A percentile compares a stretch with the other conserved stretches of the same genome.
These are phyloP conservation scores for Calycina marina DNA, from an alignment of 2,329 filamentous ascomycete species.

Conservation along the genomic window DNA sequence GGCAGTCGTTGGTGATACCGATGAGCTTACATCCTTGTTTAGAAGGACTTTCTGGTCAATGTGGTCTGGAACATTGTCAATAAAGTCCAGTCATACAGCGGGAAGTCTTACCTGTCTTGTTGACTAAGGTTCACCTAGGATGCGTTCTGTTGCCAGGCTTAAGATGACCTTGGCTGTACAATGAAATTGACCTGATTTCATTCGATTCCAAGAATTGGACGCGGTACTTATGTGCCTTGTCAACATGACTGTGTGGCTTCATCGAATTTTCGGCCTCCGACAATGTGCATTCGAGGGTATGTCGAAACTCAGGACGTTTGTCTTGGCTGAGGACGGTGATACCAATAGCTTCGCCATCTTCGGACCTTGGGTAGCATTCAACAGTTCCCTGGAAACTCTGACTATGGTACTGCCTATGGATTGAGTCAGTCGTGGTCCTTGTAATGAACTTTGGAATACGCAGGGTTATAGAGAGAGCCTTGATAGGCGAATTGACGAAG, in stretches of 20 bases:
- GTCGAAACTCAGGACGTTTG: slow-evolving; percentile 7
- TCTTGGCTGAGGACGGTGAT: slow-evolving; percentile 9
- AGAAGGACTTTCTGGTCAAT: too few relatives aligned
- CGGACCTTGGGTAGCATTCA: slow-evolving; percentile 6
- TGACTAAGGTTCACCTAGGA: slow-evolving; percentile 12
- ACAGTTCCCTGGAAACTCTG: slow-evolving; percentile 6
- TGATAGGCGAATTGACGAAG: slow-evolving; percentile 6
- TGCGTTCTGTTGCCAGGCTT: slow-evolving; percentile 2
- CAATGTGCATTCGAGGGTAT: slow-evolving; percentile 8
- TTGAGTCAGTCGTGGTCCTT: neutral
- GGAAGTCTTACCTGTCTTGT: slow-evolving; percentile 8
- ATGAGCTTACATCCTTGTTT: too few relatives aligned
- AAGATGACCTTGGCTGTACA: slow-evolving; percentile 1
- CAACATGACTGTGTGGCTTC: slow-evolving; percentile 12
- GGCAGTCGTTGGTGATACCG: too few relatives aligned
- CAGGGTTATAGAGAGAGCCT: slow-evolving; percentile 7
- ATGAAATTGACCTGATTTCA: slow-evolving; percentile 9
- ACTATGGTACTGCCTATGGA: slow-evolving; percentile 6
- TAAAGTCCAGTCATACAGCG: too few relatives aligned
- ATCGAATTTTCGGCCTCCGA: slow-evolving; percentile 9
- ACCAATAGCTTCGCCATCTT: slow-evolving; percentile 8
- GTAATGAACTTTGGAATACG: slow-evolving; percentile 2
- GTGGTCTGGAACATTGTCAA: neutral
- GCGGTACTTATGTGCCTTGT: slow-evolving; percentile 7
- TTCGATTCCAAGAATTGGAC: slow-evolving; percentile 13